phyloP scores from a whole-genome alignment of 2,329 filamentous ascomycete genomes.

The Cladophialophora chaetospira region DNA sequence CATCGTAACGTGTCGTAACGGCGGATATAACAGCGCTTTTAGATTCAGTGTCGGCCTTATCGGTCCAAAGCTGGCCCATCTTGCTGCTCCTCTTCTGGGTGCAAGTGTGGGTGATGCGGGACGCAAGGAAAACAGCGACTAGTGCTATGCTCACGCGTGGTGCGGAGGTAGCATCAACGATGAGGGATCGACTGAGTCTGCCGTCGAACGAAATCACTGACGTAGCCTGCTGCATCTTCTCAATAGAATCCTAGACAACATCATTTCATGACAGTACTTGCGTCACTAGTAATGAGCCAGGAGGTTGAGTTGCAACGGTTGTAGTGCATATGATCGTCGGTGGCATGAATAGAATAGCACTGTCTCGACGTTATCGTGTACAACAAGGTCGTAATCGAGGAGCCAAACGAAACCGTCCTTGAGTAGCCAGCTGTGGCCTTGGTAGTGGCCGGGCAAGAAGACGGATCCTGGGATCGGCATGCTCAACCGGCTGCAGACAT shows the following conservation, averaged over 20 bases:
- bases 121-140: slow-evolving; percentile 1
- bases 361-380: background rate
- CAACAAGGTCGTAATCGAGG: background rate
- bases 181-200: slow-evolving; percentile 2
- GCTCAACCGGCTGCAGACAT: slow-evolving; percentile 6
- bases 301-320: slow-evolving; percentile 6
- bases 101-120: background rate
- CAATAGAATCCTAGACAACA: background rate
- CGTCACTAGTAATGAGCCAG: too few relatives aligned
- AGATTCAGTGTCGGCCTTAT: background rate
- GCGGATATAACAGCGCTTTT: background rate
- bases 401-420: too few relatives aligned
- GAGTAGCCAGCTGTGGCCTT: background rate
- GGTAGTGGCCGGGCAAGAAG: background rate
- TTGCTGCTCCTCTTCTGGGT: slow-evolving; percentile 3
- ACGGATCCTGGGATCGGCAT: slow-evolving; percentile 17
- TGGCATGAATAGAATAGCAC: background rate
- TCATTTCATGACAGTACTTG: background rate
- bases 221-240: background rate
- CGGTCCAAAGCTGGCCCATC: background rate
- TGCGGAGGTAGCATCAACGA: background rate
- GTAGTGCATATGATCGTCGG: slow-evolving; percentile 10
- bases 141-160: slow-evolving; percentile 14
- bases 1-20: background rate
- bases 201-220: slow-evolving; percentile 16